These are phyloP conservation scores for Heterotrichella gracilis DNA, from an alignment of 352 stramenopile genomes.

Conservation along the genomic window DNA sequence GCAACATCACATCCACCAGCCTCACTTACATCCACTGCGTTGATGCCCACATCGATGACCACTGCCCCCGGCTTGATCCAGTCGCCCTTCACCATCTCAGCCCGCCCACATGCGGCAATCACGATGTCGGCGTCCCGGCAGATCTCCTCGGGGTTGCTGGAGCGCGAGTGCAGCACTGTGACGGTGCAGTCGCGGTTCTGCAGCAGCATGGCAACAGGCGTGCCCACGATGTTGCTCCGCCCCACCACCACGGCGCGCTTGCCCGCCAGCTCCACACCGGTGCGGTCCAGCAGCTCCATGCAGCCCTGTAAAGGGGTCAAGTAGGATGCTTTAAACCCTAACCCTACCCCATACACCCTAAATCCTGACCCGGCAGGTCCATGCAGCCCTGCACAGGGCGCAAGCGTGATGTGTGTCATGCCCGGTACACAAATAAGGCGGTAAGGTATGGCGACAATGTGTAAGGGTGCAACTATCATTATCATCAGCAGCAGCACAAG, in stretches of 20 bases:
- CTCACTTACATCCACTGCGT: slow-evolving; percentile 45
- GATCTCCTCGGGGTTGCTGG: slow-evolving; percentile 41
- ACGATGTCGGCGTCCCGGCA: slow-evolving; percentile 72
- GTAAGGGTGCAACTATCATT: too few species aligned
- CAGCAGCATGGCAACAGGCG: slow-evolving; percentile 69
- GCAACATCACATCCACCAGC: neutral
- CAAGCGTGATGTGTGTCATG: too few species aligned
- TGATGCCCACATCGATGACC: slow-evolving; percentile 96
- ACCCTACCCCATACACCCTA: too few species aligned
- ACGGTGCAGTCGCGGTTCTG: slow-evolving; percentile 71
- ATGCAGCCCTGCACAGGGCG: too few species aligned
- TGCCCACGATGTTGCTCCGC: slow-evolving; percentile 72
- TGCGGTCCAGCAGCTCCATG: slow-evolving; percentile 62
- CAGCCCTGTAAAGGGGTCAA: slow-evolving; percentile 54
- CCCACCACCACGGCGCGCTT: slow-evolving; percentile 81
- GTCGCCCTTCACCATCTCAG: slow-evolving; percentile 57
- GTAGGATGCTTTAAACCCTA: too few species aligned
- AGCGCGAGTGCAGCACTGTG: slow-evolving; percentile 80
- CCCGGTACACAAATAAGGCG: too few species aligned
- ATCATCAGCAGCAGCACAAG: too few species aligned
- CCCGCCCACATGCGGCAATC: slow-evolving; percentile 62
- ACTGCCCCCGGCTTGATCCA: slow-evolving; percentile 82
- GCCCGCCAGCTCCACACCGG: slow-evolving; percentile 43
- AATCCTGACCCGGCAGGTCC: too few species aligned
- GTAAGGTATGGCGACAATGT: too few species aligned